Percentiles rank a stretch among this genome's conserved stretches.
Evolutionary conservation across 768 basidiomycete genomes (phyloP).

Genomic region (Tulasnella sp.): DNA sequence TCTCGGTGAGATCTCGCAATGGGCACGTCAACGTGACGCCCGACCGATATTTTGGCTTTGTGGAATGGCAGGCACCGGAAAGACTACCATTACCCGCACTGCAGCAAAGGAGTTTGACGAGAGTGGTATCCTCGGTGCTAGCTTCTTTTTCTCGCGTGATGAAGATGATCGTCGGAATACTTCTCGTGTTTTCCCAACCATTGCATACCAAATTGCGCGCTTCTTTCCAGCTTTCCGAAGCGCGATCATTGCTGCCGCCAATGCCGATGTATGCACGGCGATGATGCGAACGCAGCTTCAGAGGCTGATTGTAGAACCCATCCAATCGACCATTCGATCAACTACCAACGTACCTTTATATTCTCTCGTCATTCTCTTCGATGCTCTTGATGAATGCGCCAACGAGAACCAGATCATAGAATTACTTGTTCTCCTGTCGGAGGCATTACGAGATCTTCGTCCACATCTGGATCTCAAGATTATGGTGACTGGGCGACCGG

Average conservation of each 20-base stretch:
- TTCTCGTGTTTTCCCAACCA: conserved; percentile 25
- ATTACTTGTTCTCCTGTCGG: conserved; percentile 21
- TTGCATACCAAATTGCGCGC: conserved; percentile 25
- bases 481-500: conserved; percentile 26
- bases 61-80: conserved; percentile 31
- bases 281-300: conserved; percentile 19
- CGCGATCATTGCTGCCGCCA: conserved; percentile 6
- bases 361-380: conserved; percentile 26
- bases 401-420: background rate
- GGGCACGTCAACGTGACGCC: background rate
- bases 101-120: conserved; percentile 22
- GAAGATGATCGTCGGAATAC: conserved; percentile 19
- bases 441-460: background rate
- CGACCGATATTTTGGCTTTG: conserved; percentile 23
- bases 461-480: conserved; percentile 25
- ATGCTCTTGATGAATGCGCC: conserved; percentile 30
- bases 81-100: conserved; percentile 30
- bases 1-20: background rate
- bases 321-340: conserved; percentile 16
- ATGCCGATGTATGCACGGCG: conserved; percentile 5
- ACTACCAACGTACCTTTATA: background rate
- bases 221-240: conserved; percentile 8
- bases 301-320: conserved; percentile 17
- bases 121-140: conserved; percentile 25
- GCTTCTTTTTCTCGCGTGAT: conserved; percentile 26